Base-by-base conservation (phyloP, 2,329 filamentous ascomycete genomes). In the Pseudogymnoascus sp. region DNA sequence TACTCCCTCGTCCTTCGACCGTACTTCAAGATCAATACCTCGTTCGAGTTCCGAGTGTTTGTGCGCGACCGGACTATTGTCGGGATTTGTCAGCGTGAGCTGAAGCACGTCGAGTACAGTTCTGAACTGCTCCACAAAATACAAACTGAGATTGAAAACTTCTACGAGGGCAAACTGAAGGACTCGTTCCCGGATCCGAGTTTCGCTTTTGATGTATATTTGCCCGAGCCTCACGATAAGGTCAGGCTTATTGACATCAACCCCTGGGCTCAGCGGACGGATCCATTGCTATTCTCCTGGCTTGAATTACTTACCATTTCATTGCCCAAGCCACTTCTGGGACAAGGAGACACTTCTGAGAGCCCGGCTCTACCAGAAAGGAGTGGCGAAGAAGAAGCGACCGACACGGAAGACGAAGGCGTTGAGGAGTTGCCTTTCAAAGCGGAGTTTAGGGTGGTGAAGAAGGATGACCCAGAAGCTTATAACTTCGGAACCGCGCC, bases 31-130 rank as follows among this genome's bases (percentile, higher is more conserved):
- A 86, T 94, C 62, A 94, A 97, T 73, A 91, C 92, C 0, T 89
- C 91, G 0, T 84, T 97, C 63, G 94, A 99, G 74, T 99, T 99
- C 75, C 85, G 94, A 23, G 97, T 92, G 73, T 99, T 97, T 71
- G 94, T 97, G 39, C 90, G 93, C 69, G 81, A 92, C 63, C 82
- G 91, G 9, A 84, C 84, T 61, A 80, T 99, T 14, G 81, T 99
- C 41, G 92, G 86, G 64, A 86, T 97, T 63, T 90, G 88, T 35
- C 94, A 97, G 76, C 85, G 94, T 4, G 93, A 97, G 72, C 82
- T 93, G 60, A 96, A 96, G 71, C 84, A 94, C 76, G 97, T 93
- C 74, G 85, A 89, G 11, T 99, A 97, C 72, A 80, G 97, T 4
- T 72, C 77, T 14, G 75, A 72, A 0, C 72, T 97, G 74, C 82